Evolutionary conservation across 2,329 filamentous ascomycete species (phyloP).

Genomic region (Cladophialophora yegresii): DNA sequence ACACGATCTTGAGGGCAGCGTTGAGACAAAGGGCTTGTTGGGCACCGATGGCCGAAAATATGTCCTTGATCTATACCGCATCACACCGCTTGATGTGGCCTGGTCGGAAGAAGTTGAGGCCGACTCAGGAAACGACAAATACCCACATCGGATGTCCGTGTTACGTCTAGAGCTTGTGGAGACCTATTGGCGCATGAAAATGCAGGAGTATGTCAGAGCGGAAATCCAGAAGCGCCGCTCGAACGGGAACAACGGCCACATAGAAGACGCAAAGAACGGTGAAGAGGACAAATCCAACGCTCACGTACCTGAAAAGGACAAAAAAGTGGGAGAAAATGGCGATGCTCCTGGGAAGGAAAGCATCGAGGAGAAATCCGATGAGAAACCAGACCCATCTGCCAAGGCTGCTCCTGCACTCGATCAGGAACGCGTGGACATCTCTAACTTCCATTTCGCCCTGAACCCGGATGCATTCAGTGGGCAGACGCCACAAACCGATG

Average conservation of each 20-base stretch:
- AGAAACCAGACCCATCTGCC: constrained; percentile 43
- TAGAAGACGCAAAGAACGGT: constrained; percentile 41
- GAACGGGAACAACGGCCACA: constrained; percentile 46
- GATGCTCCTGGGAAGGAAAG: constrained; percentile 48
- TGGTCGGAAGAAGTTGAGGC: constrained; percentile 78
- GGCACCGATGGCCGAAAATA: constrained; percentile 97
- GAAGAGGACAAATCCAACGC: constrained; percentile 37
- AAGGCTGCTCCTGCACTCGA: constrained; percentile 41
- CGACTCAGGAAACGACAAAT: constrained; percentile 59
- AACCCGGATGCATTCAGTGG: constrained; percentile 97
- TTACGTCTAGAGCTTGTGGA: constrained; percentile 88
- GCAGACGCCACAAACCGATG: constrained; percentile 83
- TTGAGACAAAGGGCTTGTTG: constrained; percentile 96
- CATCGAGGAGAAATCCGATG: constrained; percentile 46
- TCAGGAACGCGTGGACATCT: constrained; percentile 77
- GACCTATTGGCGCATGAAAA: constrained; percentile 77
- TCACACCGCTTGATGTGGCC: constrained; percentile 84
- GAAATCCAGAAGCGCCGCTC: constrained; percentile 68
- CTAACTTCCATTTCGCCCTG: constrained; percentile 80
- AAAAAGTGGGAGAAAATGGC: constrained; percentile 47
- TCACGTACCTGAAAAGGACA: constrained; percentile 37
- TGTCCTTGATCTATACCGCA: constrained; percentile 92
- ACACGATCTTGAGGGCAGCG: constrained; percentile 89
- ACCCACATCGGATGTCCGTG: constrained; percentile 96
- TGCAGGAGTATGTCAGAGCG: constrained; percentile 82